A percentile compares a stretch with the other conserved stretches of the same genome.
Evolutionary conservation across 2,329 filamentous ascomycete genomes (phyloP).

Genomic region (Colletotrichum sp.): DNA sequence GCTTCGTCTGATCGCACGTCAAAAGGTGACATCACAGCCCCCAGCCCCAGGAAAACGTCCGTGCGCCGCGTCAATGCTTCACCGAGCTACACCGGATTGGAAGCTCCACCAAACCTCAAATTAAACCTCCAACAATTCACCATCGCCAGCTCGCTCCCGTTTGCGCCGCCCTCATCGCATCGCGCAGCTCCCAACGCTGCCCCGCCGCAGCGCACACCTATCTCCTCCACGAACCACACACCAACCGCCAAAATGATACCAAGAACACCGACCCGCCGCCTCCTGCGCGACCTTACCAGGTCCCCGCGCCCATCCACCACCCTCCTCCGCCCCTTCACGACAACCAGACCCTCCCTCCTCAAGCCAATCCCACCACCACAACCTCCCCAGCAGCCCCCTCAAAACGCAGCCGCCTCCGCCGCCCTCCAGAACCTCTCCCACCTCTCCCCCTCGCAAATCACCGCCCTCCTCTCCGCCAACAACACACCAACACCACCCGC

Average conservation of each 20-base stretch:
- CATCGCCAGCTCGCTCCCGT: not conserved
- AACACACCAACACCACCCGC: not conserved
- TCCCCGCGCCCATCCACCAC: not conserved
- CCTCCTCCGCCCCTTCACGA: slow-evolving; percentile 1
- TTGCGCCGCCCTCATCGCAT: not conserved
- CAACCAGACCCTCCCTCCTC: not conserved
- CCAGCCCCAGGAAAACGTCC: not conserved
- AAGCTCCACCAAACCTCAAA: slow-evolving; percentile 1
- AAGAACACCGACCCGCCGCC: not conserved
- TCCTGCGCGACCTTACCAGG: slow-evolving; percentile 12
- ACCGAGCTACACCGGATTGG: not conserved
- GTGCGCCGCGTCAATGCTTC: not conserved
- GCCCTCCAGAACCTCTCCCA: slow-evolving; percentile 21
- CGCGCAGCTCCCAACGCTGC: not conserved
- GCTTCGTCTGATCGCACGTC: not conserved
- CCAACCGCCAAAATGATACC: slow-evolving; percentile 1
- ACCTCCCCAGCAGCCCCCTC: not conserved
- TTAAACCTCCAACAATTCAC: not conserved
- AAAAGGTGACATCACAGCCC: slow-evolving; percentile 6
- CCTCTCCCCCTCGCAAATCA: slow-evolving; percentile 20
- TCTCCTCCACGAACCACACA: not conserved
- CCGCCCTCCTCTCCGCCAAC: slow-evolving; percentile 18
- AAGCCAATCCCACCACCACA: not conserved
- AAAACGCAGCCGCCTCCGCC: slow-evolving; percentile 1
- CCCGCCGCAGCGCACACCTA: not conserved